Base-by-base conservation (phyloP, 2,329 filamentous ascomycete genomes). In the Conoideocrella luteorostrata region DNA sequence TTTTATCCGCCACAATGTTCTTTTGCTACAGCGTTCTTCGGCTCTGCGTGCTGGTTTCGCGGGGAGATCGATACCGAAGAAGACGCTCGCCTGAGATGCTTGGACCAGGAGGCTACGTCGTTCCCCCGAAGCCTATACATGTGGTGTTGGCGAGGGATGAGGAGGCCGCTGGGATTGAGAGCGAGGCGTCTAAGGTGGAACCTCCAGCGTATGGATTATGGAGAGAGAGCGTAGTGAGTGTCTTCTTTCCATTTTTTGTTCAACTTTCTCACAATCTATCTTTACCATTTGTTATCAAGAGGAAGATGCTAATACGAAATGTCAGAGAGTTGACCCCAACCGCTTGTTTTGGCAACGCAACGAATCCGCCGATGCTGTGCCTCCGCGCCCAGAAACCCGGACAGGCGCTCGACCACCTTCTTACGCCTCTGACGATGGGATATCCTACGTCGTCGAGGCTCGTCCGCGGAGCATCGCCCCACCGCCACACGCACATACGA, bases 121-220 rank as follows among this genome's bases (percentile, higher is more conserved):
- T 88, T 26, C 88, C 88, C 4, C 66, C 72, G 7, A 71, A 77
- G 21, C 89, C 89, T 1, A 94, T 95, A 48, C 82, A 76, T 32
- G 86, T 95, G 10, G 77, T 86, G 15, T 72, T 91, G 36, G 80
- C 81, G 2, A 74, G 78, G 32, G 88, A 93, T 56, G 85, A 90
- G 56, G 86, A 89, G 56, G 75, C 78, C 15, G 74, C 68, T 2
- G 77, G 74, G 4, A 61, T 72, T 42, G 72, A 77, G 45, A 75
- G 70, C 40, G 74, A 79, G 46, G 66, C 74, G 0, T 66, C 68
- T 33, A 80, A 81, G 53, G 51, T 73, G 17, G 78, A 81, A 7
- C 89, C 90, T 4, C 89, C 90, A 0, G 88, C 88, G 2, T 95
- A 95, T 58, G 89, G 89, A 0, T 68, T 88, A 1, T 94, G 88